phyloP scores from a whole-genome alignment of 306 rosid species.

The Leucaena leucocephala region DNA sequence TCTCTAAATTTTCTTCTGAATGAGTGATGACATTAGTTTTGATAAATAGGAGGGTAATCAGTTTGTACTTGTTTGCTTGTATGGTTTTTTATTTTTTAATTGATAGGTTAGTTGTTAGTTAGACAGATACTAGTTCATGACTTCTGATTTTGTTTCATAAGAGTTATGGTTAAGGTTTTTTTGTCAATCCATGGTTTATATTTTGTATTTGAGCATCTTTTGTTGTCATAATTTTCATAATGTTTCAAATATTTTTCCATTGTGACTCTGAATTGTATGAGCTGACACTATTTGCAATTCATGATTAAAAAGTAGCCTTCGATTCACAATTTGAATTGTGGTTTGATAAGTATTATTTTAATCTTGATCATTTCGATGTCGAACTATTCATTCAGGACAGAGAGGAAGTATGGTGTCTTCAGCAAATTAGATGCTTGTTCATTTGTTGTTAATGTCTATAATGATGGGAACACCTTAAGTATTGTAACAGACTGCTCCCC shows the following conservation, averaged over 20 bases:
- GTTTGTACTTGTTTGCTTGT: not conserved
- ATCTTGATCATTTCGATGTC: constrained; percentile 23
- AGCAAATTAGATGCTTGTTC: constrained; percentile 97
- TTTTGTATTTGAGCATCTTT: not conserved
- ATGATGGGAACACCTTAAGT: constrained; percentile 85
- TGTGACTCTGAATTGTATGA: not conserved
- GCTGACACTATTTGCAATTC: not conserved
- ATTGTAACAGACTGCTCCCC: constrained; percentile 91
- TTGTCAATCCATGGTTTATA: not conserved
- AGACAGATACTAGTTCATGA: not conserved
- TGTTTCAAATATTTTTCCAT: not conserved
- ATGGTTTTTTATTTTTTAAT: not conserved
- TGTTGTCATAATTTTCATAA: not conserved
- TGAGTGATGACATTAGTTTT: not conserved
- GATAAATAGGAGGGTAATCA: not conserved
- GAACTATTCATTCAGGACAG: constrained; percentile 61
- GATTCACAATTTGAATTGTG: not conserved
- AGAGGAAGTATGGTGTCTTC: constrained; percentile 77
- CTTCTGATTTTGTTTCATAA: not conserved
- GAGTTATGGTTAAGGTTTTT: not conserved
- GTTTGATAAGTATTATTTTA: not conserved
- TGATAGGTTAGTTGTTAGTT: not conserved
- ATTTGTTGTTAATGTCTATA: constrained; percentile 79
- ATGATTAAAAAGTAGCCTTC: not conserved
- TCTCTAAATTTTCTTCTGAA: constrained; percentile 1